Evolutionary conservation across 2,329 filamentous ascomycete species (phyloP).

Genomic region (Escovopsis sp.): DNA sequence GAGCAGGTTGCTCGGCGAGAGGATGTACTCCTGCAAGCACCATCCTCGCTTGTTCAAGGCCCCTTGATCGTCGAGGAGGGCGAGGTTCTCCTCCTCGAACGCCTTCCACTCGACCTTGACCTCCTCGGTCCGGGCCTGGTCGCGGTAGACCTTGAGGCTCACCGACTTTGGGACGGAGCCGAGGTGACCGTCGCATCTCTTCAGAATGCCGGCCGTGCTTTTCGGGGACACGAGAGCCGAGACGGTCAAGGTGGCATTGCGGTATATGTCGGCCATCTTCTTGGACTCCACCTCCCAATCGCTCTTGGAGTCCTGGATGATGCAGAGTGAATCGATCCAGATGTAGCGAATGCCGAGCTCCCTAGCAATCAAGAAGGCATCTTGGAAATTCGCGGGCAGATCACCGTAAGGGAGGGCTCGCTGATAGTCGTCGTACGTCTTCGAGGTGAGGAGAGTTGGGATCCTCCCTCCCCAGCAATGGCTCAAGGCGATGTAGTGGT

Average conservation of each 20-base stretch:
- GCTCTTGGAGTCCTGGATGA: constrained; percentile 8
- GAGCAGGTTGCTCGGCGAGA: constrained; percentile 4
- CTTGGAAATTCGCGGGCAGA: constrained; percentile 6
- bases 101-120: constrained; percentile 1
- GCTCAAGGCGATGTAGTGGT: constrained; percentile 2
- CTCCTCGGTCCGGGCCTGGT: not conserved
- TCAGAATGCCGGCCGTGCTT: constrained; percentile 2
- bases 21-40: constrained; percentile 2
- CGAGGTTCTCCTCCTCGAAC: not conserved
- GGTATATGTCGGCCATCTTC: constrained; percentile 6
- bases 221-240: constrained; percentile 4
- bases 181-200: not conserved
- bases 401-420: not conserved
- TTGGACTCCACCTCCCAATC: constrained; percentile 8
- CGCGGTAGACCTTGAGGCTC: not conserved
- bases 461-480: constrained; percentile 4
- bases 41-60: not conserved
- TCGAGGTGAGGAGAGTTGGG: not conserved
- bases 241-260: constrained; percentile 8
- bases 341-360: constrained; percentile 8
- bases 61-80: not conserved
- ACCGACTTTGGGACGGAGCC: not conserved
- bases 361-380: constrained; percentile 7
- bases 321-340: constrained; percentile 10
- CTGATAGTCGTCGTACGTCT: not conserved